Evolutionary conservation across 805 yeast species (phyloP).

Genomic region (Myxozyma lipomycoides): DNA sequence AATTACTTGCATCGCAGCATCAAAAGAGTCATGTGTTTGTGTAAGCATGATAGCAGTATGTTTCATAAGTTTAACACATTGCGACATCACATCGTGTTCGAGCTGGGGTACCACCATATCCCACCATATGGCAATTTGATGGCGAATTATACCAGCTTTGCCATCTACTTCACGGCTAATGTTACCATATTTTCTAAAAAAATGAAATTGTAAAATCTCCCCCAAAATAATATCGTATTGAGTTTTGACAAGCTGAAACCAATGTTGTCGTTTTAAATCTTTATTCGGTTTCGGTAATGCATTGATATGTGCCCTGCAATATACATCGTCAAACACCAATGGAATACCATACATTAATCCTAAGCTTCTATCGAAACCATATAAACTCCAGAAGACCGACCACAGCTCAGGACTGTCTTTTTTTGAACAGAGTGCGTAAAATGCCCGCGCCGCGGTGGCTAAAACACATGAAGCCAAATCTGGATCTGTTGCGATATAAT

Average conservation of each 20-base stretch:
- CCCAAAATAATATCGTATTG: not conserved
- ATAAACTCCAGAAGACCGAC: not conserved
- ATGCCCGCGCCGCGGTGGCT: no score
- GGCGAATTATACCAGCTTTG: no score
- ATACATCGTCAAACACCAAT: not conserved
- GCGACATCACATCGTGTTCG: not conserved
- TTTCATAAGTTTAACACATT: not conserved
- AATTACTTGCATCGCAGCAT: not conserved
- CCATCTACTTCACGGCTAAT: not conserved
- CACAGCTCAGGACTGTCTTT: no score
- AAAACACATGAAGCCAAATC: no score
- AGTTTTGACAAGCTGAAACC: not conserved
- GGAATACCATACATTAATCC: not conserved
- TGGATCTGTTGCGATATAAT: no score
- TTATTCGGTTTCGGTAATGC: not conserved
- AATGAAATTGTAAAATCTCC: no score
- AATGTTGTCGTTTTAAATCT: no score
- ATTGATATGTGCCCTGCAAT: not conserved
- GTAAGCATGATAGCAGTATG: not conserved
- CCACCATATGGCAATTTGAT: not conserved
- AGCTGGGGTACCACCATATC: not conserved
- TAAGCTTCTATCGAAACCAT: not conserved
- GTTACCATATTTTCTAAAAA: not conserved
- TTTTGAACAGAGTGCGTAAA: no score
- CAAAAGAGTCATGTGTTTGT: not conserved